Evolutionary conservation across 768 basidiomycete genomes (phyloP), one percentile per base, ranked within the genome.

Genomic region (Serendipita sp.): DNA sequence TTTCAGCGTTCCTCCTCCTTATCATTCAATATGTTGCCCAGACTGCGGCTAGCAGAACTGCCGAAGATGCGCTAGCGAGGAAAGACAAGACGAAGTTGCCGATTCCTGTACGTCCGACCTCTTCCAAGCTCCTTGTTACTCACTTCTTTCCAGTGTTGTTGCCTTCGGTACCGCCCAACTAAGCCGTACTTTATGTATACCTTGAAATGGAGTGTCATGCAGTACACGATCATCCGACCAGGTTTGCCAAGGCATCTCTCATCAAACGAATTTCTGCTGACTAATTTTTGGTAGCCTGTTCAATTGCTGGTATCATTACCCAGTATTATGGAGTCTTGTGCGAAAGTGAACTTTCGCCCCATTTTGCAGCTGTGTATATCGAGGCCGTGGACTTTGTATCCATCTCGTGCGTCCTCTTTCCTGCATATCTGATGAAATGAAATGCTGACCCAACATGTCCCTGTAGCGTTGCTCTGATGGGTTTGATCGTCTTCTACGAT

Each of bases 121-220:
- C 55, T 43, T 66, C 36, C 53, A 37, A n/a, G 33, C 16, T 36
- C 10, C 11, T 27, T 10, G 3, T 10, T 27, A 13, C 18, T 23
- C 63, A 36, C 10, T 33, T 27, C 8, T 55, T 15, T 31, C 2
- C 70, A 90, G 87, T 82, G 92, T 68, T 89, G 88, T 71, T 91
- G 78, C 70, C 88, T 83, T 83, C 77, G 86, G 69, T 91, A 86
- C 71, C 77, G 88, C 15, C 88, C 89, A 0, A 88, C 88, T 15
- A 91, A 90, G 83, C 77, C 86, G 1, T 91, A 94, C 74, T 95
- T 95, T 72, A 88, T 94, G 83, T 86, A 91, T 60, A 40, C 55
- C 16, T 40, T 69, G 40, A 69, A 91, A 82, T 94, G 91, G 89
- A 77, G 81, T 44, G 91, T 95, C 4, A 74, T 96, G 65, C 93